phyloP scores from a whole-genome alignment of 495 filamentous ascomycete genomes.

The Lasiosphaeris hirsuta region DNA sequence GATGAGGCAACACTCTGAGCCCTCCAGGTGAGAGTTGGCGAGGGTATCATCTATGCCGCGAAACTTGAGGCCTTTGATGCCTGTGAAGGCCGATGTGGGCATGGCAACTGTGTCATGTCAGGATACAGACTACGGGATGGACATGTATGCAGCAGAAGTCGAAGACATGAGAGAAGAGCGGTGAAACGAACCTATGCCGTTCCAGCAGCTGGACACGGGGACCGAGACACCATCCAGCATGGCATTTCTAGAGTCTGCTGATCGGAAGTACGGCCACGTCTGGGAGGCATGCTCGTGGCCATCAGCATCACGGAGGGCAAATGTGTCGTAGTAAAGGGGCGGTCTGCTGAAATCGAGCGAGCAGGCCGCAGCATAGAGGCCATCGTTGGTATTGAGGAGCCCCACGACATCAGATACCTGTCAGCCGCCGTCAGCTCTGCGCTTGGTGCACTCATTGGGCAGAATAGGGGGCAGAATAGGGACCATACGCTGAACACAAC shows the following conservation, averaged over 20 bases:
- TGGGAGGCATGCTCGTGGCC: conserved; percentile 61
- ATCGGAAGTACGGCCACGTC: conserved; percentile 77
- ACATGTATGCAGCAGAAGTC: background rate
- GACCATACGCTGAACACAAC: conserved; percentile 63
- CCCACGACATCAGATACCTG: conserved; percentile 54
- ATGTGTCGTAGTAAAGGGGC: conserved; percentile 76
- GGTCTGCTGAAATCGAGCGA: conserved; percentile 71
- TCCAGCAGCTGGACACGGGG: conserved; percentile 78
- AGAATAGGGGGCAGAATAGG: no score
- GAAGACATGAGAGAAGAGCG: conserved; percentile 9
- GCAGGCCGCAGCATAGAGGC: conserved; percentile 77
- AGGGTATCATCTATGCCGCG: conserved; percentile 69
- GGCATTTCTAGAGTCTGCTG: conserved; percentile 55
- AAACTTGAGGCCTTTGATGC: conserved; percentile 45
- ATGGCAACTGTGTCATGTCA: conserved; percentile 35
- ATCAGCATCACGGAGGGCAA: conserved; percentile 69
- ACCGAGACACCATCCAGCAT: conserved; percentile 55
- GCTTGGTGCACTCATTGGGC: background rate
- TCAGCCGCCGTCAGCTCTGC: background rate
- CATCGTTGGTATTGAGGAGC: conserved; percentile 69
- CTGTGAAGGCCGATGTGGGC: conserved; percentile 27
- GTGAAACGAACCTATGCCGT: conserved; percentile 59
- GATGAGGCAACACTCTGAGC: conserved; percentile 78
- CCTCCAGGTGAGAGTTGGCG: conserved; percentile 67
- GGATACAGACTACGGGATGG: background rate